Evolutionary conservation across 148 eudicot species (phyloP).

Genomic region (Linanthus parryae): DNA sequence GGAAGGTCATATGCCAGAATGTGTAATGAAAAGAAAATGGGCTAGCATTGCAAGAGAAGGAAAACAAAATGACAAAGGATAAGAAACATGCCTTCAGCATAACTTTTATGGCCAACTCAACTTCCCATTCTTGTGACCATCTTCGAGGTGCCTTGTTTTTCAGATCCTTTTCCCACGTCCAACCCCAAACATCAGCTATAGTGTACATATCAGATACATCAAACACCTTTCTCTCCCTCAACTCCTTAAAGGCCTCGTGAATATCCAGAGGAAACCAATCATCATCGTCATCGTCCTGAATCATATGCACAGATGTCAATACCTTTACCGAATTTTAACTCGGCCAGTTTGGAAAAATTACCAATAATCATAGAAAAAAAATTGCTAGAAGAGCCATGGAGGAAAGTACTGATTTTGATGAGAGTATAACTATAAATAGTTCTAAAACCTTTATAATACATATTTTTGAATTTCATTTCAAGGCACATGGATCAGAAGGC

Average conservation of each 20-base stretch:
- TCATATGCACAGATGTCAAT: slow-evolving; percentile 6
- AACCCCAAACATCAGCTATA: slow-evolving; percentile 96
- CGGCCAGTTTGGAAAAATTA: no score
- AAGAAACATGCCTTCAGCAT: slow-evolving; percentile 67
- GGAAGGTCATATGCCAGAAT: no score
- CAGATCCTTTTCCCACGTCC: slow-evolving; percentile 95
- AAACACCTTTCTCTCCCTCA: slow-evolving; percentile 63
- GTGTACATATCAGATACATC: slow-evolving; percentile 94
- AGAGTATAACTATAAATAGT: no score
- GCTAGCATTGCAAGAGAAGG: neutral
- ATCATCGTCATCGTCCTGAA: slow-evolving; percentile 82
- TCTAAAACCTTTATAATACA: no score
- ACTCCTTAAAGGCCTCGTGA: slow-evolving; percentile 75
- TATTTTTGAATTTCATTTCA: no score
- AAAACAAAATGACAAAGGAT: neutral
- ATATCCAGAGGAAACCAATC: slow-evolving; percentile 91
- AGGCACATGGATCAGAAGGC: no score
- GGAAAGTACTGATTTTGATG: no score
- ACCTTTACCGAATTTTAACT: no score
- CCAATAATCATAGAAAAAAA: no score
- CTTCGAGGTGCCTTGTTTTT: slow-evolving; percentile 69
- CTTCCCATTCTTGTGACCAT: slow-evolving; percentile 99
- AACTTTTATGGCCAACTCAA: slow-evolving; percentile 77
- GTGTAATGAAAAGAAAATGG: neutral
- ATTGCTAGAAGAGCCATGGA: no score